Conservation (phyloP, 345 rosid genomes). For the Jatropha curcas region DNA sequence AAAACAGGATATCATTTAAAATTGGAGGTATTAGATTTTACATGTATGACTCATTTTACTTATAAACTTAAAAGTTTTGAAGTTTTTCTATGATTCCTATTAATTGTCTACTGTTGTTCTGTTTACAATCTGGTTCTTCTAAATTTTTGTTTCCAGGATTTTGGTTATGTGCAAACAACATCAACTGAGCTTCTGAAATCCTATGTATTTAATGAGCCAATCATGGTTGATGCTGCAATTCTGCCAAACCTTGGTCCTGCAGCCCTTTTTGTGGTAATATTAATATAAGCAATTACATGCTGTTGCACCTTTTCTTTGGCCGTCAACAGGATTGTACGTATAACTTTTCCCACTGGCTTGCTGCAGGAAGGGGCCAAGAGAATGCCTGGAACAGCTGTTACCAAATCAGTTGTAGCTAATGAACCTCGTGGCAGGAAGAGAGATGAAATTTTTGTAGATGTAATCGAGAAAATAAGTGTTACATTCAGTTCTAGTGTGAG, state of each 20-base stretch:
- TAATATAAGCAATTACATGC: background rate
- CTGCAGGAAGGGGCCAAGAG: slow-evolving; percentile 86
- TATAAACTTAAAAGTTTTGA: background rate
- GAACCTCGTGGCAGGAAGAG: slow-evolving; percentile 91
- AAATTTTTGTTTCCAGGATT: slow-evolving; percentile 59
- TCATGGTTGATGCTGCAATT: slow-evolving; percentile 68
- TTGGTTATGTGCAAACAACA: slow-evolving; percentile 96
- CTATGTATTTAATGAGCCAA: slow-evolving; percentile 88
- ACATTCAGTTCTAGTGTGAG: slow-evolving; percentile 98
- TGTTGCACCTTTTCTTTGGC: background rate
- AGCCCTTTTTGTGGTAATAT: slow-evolving; percentile 74
- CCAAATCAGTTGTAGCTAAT: slow-evolving; percentile 96
- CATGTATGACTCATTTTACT: background rate
- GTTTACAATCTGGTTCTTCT: background rate
- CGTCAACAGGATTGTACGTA: background rate
- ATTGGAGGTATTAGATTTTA: background rate
- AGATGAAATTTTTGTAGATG: slow-evolving; percentile 96
- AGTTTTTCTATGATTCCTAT: background rate
- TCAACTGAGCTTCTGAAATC: slow-evolving; percentile 93
- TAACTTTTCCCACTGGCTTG: background rate
- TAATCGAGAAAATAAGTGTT: slow-evolving; percentile 97
- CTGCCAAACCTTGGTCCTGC: slow-evolving; percentile 83
- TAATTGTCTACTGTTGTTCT: background rate
- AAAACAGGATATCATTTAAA: background rate
- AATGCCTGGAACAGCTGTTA: slow-evolving; percentile 95